A percentile compares a stretch with the other conserved stretches of the same genome.
These are phyloP conservation scores for Podaxis rugospora DNA, from an alignment of 768 basidiomycete species.

Conservation along the genomic window DNA sequence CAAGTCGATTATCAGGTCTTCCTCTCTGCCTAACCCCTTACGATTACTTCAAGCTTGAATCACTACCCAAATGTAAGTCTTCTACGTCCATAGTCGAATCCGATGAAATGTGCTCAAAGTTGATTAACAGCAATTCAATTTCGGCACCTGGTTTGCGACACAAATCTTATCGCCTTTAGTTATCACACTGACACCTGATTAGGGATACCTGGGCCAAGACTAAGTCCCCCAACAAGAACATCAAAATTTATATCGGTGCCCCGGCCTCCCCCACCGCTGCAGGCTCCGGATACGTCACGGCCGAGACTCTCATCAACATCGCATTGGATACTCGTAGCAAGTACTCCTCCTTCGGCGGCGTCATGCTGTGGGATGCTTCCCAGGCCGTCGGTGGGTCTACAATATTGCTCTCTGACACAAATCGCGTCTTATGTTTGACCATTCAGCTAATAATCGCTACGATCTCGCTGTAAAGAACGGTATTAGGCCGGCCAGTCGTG, in stretches of 20 bases:
- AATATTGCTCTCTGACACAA: neutral
- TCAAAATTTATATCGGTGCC: constrained; percentile 54
- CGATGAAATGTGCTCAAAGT: neutral
- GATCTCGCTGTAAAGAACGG: constrained; percentile 39
- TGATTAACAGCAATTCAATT: constrained; percentile 38
- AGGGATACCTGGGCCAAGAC: constrained; percentile 57
- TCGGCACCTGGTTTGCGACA: constrained; percentile 34
- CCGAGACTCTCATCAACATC: constrained; percentile 34
- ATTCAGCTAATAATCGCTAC: constrained; percentile 33
- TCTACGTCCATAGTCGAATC: neutral
- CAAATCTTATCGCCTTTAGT: neutral
- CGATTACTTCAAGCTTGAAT: constrained; percentile 22
- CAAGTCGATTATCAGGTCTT: neutral
- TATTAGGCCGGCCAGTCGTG: constrained; percentile 20
- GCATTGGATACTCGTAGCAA: constrained; percentile 34
- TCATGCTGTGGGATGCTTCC: constrained; percentile 39
- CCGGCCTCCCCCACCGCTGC: constrained; percentile 48
- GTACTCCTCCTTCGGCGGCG: constrained; percentile 52
- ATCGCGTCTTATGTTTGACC: neutral
- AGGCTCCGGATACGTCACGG: constrained; percentile 46
- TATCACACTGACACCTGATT: neutral
- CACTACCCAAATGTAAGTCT: constrained; percentile 36
- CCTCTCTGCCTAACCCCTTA: neutral
- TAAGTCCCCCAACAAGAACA: constrained; percentile 43
- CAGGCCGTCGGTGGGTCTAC: constrained; percentile 30